These are phyloP conservation scores for Tuber calosporum DNA, from an alignment of 495 filamentous ascomycete genomes.

Conservation along the genomic window DNA sequence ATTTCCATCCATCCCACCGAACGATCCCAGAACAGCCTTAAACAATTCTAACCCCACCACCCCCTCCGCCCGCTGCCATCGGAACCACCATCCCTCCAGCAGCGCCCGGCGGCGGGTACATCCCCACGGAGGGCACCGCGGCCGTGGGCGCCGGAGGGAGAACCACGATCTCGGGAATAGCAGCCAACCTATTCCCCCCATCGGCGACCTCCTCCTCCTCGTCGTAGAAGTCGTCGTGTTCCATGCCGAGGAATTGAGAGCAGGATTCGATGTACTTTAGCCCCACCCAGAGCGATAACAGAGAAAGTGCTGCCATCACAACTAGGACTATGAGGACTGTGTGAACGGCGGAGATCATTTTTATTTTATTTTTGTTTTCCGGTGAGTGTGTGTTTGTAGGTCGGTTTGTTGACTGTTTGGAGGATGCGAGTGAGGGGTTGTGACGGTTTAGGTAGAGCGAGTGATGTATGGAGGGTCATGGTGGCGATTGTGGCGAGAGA, in stretches of 20 bases:
- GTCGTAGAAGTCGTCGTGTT: not conserved
- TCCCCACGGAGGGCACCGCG: not conserved
- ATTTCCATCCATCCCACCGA: not conserved
- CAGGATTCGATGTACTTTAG: conserved; percentile 25
- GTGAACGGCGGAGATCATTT: conserved; percentile 7
- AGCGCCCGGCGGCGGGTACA: not conserved
- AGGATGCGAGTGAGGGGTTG: not conserved
- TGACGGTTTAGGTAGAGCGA: not conserved
- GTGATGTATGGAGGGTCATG: not conserved
- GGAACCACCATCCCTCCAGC: not conserved
- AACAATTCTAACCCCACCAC: not conserved
- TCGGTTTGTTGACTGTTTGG: not conserved
- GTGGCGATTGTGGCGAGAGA: not conserved
- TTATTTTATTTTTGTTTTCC: not conserved
- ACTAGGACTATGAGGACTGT: conserved; percentile 11
- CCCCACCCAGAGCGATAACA: conserved; percentile 9
- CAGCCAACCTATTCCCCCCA: not conserved
- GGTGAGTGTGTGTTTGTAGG: not conserved
- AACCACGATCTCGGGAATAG: not conserved
- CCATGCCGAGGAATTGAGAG: conserved; percentile 7
- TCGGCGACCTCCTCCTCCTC: not conserved
- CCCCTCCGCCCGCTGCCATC: not conserved
- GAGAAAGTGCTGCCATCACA: not conserved
- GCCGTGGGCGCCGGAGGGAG: not conserved
- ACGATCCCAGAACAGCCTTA: not conserved